Conservation (phyloP, 2,329 filamentous ascomycete species). For the Xylaria sp. region DNA sequence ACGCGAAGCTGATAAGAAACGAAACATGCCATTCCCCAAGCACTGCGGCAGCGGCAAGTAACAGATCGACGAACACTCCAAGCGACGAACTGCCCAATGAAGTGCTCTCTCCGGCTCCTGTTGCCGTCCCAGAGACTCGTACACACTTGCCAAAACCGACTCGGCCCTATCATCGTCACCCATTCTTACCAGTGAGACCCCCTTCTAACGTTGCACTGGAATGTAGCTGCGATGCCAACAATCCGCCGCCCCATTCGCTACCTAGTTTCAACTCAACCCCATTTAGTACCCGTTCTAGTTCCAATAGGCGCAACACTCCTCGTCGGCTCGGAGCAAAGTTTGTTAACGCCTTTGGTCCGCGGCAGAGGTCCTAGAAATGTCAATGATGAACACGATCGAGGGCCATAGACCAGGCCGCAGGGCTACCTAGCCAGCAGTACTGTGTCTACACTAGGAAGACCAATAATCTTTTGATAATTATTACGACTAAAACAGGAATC, state of each 20-base stretch:
- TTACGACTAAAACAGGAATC: slow-evolving; percentile 15
- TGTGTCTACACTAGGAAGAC: background rate
- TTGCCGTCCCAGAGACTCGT: slow-evolving; percentile 8
- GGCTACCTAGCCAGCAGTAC: background rate
- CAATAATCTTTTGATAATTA: slow-evolving; percentile 15
- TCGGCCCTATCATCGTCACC: slow-evolving; percentile 9
- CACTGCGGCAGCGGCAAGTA: slow-evolving; percentile 20
- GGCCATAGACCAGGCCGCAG: background rate
- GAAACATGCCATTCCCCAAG: slow-evolving; percentile 30
- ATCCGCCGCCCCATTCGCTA: slow-evolving; percentile 31
- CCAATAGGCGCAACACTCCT: slow-evolving; percentile 34
- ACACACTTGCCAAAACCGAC: slow-evolving; percentile 20
- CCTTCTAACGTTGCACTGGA: slow-evolving; percentile 36
- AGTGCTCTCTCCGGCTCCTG: slow-evolving; percentile 12
- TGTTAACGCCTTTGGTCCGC: slow-evolving; percentile 23
- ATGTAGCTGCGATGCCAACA: slow-evolving; percentile 36
- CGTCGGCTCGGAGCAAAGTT: slow-evolving; percentile 35
- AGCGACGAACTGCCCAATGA: slow-evolving; percentile 33
- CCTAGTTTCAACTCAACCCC: slow-evolving; percentile 25
- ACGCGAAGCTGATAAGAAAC: slow-evolving; percentile 19
- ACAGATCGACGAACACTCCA: slow-evolving; percentile 29
- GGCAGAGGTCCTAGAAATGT: slow-evolving; percentile 10
- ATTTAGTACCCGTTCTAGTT: background rate
- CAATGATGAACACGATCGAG: slow-evolving; percentile 3
- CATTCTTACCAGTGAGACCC: slow-evolving; percentile 34